A percentile compares a stretch with the other conserved stretches of the same genome.
phyloP scores from a whole-genome alignment of 2,329 filamentous ascomycete genomes.

The Zymoseptoria tritici region DNA sequence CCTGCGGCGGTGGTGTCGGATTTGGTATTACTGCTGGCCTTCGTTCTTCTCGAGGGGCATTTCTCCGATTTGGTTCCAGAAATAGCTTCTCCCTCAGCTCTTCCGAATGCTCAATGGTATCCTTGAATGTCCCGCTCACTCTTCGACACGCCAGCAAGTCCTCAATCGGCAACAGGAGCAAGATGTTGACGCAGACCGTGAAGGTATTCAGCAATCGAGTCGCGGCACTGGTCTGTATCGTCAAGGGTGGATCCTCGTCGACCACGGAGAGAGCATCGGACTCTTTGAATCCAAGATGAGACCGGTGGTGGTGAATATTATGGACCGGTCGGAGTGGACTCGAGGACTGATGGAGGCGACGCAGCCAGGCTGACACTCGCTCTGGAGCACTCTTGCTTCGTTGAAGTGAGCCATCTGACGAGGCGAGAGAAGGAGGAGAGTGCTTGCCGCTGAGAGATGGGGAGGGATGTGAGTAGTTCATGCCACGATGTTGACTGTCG shows the following conservation, averaged over 20 bases:
- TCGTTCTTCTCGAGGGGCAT: not conserved
- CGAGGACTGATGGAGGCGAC: not conserved
- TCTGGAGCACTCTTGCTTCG: not conserved
- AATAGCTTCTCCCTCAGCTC: not conserved
- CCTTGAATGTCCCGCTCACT: not conserved
- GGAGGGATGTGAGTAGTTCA: not conserved
- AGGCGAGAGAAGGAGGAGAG: not conserved
- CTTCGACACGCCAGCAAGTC: not conserved
- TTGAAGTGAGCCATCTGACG: not conserved
- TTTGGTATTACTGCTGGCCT: not conserved
- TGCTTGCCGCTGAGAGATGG: not conserved
- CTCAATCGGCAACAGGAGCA: not conserved
- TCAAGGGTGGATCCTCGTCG: not conserved
- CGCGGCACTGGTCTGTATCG: not conserved
- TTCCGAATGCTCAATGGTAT: not conserved
- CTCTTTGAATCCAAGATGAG: not conserved
- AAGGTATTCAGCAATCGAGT: not conserved
- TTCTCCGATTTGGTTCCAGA: not conserved
- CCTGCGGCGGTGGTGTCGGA: not conserved
- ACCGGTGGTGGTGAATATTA: not conserved
- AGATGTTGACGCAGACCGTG: not conserved
- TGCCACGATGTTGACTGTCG: not conserved
- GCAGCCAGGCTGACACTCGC: not conserved
- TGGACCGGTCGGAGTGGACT: not conserved
- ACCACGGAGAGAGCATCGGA: not conserved